A percentile compares a stretch with the other conserved stretches of the same genome.
These are phyloP conservation scores for Didymella pinodella DNA, from an alignment of 2,329 filamentous ascomycete genomes.

Conservation along the genomic window DNA sequence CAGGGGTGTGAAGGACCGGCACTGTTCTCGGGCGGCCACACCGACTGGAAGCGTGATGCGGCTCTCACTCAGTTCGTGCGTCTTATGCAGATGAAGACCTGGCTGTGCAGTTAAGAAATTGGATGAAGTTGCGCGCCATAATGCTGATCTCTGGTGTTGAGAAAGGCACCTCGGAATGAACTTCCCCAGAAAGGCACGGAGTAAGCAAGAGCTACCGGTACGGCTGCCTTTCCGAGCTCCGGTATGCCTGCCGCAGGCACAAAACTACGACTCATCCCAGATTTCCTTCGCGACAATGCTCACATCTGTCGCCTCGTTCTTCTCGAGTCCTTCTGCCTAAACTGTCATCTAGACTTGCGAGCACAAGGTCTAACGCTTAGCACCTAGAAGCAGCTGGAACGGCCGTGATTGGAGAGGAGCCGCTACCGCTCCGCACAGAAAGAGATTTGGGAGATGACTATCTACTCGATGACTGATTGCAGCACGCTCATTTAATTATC, in stretches of 20 bases:
- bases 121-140: background rate
- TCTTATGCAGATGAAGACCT: background rate
- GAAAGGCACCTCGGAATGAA: background rate
- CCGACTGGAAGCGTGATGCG: background rate
- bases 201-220: conserved; percentile 7
- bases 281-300: background rate
- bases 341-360: background rate
- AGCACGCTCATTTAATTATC: background rate
- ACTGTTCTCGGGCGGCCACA: background rate
- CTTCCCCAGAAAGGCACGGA: conserved; percentile 5
- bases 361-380: background rate
- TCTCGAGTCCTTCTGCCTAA: background rate
- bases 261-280: conserved; percentile 9
- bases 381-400: background rate
- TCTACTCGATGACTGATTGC: background rate
- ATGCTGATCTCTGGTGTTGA: background rate
- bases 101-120: background rate
- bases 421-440: background rate
- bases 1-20: background rate
- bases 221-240: conserved; percentile 11
- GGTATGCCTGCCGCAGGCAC: conserved; percentile 4
- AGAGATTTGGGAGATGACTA: background rate
- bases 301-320: background rate
- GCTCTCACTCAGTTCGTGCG: background rate
- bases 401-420: conserved; percentile 4